Conservation (phyloP, 306 rosid species). For the Abrus pulchellus region DNA sequence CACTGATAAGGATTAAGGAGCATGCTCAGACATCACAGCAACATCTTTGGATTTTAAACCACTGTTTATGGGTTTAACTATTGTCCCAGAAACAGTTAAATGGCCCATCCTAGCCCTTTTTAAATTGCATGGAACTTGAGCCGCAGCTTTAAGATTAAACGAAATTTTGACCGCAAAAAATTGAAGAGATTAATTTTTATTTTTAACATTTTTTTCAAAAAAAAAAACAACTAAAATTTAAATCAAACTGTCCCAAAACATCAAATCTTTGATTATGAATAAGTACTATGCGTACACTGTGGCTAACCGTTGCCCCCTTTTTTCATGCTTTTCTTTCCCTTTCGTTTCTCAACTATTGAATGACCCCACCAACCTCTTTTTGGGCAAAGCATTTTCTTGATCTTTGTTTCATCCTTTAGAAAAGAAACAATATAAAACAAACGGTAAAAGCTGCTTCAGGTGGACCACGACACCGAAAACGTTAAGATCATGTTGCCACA, state of each 20-base stretch:
- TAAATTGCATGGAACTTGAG: no score
- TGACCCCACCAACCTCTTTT: slow-evolving; percentile 11
- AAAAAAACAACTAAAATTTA: no score
- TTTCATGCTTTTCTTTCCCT: slow-evolving; percentile 35
- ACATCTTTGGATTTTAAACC: no score
- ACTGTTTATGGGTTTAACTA: no score
- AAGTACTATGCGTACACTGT: not conserved
- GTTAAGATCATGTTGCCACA: not conserved
- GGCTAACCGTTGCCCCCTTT: slow-evolving; percentile 41
- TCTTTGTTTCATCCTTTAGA: not conserved
- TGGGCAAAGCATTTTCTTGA: slow-evolving; percentile 12
- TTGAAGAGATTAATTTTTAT: no score
- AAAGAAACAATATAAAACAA: slow-evolving; percentile 22
- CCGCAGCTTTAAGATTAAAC: no score
- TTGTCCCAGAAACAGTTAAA: no score
- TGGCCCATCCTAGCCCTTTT: no score
- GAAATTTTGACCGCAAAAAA: no score
- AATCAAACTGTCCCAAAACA: not conserved
- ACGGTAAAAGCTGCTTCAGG: slow-evolving; percentile 23
- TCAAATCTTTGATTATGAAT: not conserved
- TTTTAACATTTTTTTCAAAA: no score
- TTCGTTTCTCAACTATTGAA: not conserved
- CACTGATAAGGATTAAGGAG: no score
- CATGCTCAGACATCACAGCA: no score
- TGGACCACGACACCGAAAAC: not conserved